Conservation (phyloP, 1,284 basidiomycete species). For the Phaffia rhodozyma region DNA sequence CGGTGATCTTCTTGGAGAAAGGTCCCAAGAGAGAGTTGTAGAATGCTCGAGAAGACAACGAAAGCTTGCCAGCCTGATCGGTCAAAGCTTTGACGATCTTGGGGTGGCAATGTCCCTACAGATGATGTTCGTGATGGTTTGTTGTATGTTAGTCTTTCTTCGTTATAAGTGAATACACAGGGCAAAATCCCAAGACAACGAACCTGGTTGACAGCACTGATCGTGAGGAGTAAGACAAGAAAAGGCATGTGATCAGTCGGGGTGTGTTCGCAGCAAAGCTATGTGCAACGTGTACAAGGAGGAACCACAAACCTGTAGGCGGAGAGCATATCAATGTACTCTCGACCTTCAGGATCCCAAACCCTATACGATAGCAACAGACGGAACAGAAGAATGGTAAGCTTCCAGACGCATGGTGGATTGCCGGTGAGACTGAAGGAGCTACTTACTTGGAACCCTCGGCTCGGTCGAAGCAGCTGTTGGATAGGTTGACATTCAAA, state of each 20-base stretch:
- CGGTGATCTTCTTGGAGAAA: slow-evolving; percentile 76
- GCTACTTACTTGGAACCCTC: slow-evolving; percentile 67
- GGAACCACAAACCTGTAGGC: slow-evolving; percentile 75
- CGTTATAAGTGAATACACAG: background rate
- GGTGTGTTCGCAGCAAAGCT: background rate
- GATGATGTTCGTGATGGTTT: background rate
- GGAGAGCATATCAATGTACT: slow-evolving; percentile 91
- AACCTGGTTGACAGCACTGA: slow-evolving; percentile 75
- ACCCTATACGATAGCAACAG: slow-evolving; percentile 45
- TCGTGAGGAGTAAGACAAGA: background rate
- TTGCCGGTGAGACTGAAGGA: slow-evolving; percentile 25
- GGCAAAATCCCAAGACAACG: slow-evolving; percentile 20
- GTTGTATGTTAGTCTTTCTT: background rate
- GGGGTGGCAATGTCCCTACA: slow-evolving; percentile 88
- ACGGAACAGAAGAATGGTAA: slow-evolving; percentile 17
- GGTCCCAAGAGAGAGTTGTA: slow-evolving; percentile 84
- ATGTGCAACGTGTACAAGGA: background rate
- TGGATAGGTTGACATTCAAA: background rate
- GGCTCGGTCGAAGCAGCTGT: slow-evolving; percentile 71
- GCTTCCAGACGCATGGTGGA: background rate
- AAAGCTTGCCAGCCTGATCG: slow-evolving; percentile 78
- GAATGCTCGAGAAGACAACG: slow-evolving; percentile 90
- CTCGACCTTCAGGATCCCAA: slow-evolving; percentile 89
- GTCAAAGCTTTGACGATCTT: slow-evolving; percentile 68
- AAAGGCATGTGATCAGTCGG: background rate